phyloP scores from a whole-genome alignment of 1,284 basidiomycete genomes.

The Ustilago vetiveriae region DNA sequence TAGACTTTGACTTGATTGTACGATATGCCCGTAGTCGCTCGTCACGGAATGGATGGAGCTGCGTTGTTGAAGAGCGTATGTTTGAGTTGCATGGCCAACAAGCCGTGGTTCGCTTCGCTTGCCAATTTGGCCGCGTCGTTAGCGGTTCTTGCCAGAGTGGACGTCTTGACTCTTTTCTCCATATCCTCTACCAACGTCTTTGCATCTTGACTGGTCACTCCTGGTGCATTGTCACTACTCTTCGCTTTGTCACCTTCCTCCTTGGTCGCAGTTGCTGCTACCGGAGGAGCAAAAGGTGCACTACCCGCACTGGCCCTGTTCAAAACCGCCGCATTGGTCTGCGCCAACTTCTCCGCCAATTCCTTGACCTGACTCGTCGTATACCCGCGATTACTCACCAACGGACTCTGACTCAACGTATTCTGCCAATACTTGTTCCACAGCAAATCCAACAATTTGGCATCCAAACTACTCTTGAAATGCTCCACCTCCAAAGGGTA shows the following conservation, averaged over 20 bases:
- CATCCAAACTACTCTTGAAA: slow-evolving; percentile 89
- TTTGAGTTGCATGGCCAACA: slow-evolving; percentile 88
- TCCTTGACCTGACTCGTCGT: slow-evolving; percentile 87
- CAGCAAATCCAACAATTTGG: slow-evolving; percentile 82
- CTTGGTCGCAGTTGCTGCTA: background rate
- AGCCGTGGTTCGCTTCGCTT: slow-evolving; percentile 86
- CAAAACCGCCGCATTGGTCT: slow-evolving; percentile 3
- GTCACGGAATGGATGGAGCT: no score
- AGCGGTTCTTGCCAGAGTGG: slow-evolving; percentile 11
- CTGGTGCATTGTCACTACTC: background rate
- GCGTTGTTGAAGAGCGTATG: slow-evolving; percentile 69
- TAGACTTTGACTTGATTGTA: no score
- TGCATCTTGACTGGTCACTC: background rate
- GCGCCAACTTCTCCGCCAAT: slow-evolving; percentile 81
- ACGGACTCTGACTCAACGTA: slow-evolving; percentile 86
- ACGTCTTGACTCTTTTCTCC: background rate
- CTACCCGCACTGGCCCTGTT: background rate
- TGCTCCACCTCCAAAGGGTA: slow-evolving; percentile 93
- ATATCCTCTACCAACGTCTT: slow-evolving; percentile 1
- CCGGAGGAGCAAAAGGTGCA: background rate
- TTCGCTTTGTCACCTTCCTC: background rate
- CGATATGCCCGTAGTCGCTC: no score
- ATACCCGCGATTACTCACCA: slow-evolving; percentile 90
- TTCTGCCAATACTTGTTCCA: slow-evolving; percentile 99
- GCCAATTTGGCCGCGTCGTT: slow-evolving; percentile 80